Conservation (phyloP, 1,139 yeast species). For the Kluyveromyces sp. region DNA sequence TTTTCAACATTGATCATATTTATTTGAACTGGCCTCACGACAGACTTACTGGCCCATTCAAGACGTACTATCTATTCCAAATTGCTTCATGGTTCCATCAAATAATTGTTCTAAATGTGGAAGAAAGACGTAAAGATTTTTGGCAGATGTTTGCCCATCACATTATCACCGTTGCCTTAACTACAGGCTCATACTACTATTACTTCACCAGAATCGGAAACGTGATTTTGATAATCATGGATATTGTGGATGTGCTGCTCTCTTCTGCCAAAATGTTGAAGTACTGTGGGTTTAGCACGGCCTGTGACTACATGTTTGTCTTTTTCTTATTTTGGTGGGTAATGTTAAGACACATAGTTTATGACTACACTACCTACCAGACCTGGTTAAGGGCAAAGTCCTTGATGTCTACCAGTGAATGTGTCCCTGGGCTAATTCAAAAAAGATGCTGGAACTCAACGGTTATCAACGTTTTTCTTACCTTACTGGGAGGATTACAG, state of each 20-base stretch:
- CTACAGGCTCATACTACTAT: constrained; percentile 66
- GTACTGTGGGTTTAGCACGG: constrained; percentile 52
- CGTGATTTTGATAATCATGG: constrained; percentile 73
- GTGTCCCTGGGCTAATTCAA: constrained; percentile 19
- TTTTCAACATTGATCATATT: constrained; percentile 48
- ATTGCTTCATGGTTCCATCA: constrained; percentile 79
- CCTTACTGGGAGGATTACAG: constrained; percentile 60
- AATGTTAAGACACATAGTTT: constrained; percentile 63
- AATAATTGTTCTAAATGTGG: constrained; percentile 67
- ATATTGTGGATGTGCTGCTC: constrained; percentile 66
- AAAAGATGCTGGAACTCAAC: constrained; percentile 54
- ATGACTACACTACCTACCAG: constrained; percentile 58
- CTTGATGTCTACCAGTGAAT: constrained; percentile 21
- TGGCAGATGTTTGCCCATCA: constrained; percentile 85
- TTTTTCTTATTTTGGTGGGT: constrained; percentile 67
- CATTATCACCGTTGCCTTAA: constrained; percentile 63
- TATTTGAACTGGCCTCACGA: constrained; percentile 77
- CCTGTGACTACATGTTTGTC: constrained; percentile 67
- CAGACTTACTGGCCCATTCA: constrained; percentile 43
- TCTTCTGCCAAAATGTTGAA: constrained; percentile 71
- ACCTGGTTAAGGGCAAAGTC: constrained; percentile 32
- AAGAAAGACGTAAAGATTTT: constrained; percentile 74
- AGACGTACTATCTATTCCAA: constrained; percentile 65
- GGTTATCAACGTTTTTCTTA: constrained; percentile 46
- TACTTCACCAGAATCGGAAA: constrained; percentile 76